Base-by-base conservation (phyloP, 257 asterid species). In the Solanum acaule region DNA sequence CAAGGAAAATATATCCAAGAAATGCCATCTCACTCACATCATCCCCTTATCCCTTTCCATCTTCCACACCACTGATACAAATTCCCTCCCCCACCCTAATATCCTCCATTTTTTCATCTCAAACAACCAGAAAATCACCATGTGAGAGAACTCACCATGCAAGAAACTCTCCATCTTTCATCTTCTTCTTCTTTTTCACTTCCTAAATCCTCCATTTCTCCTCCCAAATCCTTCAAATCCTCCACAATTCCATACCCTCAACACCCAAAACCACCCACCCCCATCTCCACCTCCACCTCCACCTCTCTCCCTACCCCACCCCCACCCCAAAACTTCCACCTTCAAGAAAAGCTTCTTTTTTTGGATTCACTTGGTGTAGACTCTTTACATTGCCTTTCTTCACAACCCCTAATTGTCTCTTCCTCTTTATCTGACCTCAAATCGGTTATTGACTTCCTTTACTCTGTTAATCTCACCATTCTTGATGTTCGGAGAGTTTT, bases 291-390 rank as follows among this genome's bases (percentile, higher is more conserved):
- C 2, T 29, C n/a, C n/a, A n/a, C n/a, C 73, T 61, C 90, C 87
- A 42, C 33, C 87, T 86, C 76, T 83, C 37, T 65, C 92, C 90
- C 89, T 84, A 40, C 78, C 63, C 71, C 18, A 35, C 89, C 37
- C 89, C 20, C 46, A 88, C 88, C 42, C 87, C 91, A 25, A 46
- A 84, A 73, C 85, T 91, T 91, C 63, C 90, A 63, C 9, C 93
- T 91, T 87, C 96, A 94, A 23, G 99, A 95, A 23, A 87, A 91
- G 12, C 93, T 96, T 88, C 95, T 94, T 81, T 96, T 91, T 93
- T 86, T 96, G 40, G 99, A 96, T 89, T 95, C 99, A 61, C 92
- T 93, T 52, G 98, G 98, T 31, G 88, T 96, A 18, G 99, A 96
- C 89, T 95, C 96, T 38, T 88, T 94, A 38, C 46, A 91, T 91